Conservation (phyloP, 202 grass and related monocot species). For the Saccharum hybrid region DNA sequence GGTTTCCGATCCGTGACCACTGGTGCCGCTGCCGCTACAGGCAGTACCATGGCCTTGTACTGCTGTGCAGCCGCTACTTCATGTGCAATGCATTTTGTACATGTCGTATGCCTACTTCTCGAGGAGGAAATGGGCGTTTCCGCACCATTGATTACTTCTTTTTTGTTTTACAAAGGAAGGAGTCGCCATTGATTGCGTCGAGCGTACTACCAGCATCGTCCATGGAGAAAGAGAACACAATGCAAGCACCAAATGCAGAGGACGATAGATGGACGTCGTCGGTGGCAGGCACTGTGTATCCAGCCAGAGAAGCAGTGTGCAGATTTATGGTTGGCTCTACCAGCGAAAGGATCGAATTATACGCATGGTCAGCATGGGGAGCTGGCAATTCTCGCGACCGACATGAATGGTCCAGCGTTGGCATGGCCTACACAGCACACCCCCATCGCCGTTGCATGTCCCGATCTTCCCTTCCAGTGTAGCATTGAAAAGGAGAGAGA, state of each 20-base stretch:
- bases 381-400: conserved; percentile 31
- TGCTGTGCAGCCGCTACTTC: background rate
- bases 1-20: conserved; percentile 39
- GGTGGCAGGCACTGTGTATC: conserved; percentile 37
- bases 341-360: background rate
- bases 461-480: background rate
- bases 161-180: too few species aligned
- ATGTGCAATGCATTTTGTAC: conserved; percentile 8
- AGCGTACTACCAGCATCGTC: background rate
- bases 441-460: background rate
- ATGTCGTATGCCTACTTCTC: background rate
- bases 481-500: background rate
- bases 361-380: background rate
- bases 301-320: conserved; percentile 1
- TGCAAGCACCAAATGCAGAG: conserved; percentile 23
- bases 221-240: background rate
- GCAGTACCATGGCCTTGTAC: background rate
- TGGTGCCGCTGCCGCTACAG: background rate
- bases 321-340: background rate
- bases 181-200: conserved; percentile 11
- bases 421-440: conserved; percentile 15
- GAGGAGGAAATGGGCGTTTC: background rate
- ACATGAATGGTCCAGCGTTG: conserved; percentile 43
- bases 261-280: conserved; percentile 13
- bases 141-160: background rate